Conservation (phyloP, 208 protist genomes). For the Blastocrithidia nonstop region DNA sequence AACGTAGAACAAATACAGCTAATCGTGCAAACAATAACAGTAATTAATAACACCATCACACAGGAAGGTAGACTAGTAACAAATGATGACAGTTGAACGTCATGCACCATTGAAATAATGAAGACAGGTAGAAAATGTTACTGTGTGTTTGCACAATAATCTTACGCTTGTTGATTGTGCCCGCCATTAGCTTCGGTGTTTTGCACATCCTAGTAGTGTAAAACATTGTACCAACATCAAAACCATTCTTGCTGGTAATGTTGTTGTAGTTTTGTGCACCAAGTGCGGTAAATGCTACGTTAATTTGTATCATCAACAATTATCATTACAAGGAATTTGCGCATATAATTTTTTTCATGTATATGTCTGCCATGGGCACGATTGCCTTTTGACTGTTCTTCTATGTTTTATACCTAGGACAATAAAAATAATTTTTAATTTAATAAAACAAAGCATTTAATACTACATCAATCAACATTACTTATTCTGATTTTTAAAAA, state of each 20-base stretch:
- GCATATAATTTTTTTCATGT: slow-evolving; percentile 56
- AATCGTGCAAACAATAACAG: too few species aligned
- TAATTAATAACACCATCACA: neutral
- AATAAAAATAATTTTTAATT: too few species aligned
- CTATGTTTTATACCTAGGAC: neutral
- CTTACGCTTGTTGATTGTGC: slow-evolving; percentile 42
- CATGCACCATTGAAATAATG: neutral
- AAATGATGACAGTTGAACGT: neutral
- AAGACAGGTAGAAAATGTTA: neutral
- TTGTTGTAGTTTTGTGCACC: slow-evolving; percentile 41
- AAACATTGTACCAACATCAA: slow-evolving; percentile 26
- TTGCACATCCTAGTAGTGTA: slow-evolving; percentile 24
- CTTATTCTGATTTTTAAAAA: too few species aligned
- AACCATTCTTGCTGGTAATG: slow-evolving; percentile 43
- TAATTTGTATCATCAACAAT: slow-evolving; percentile 39
- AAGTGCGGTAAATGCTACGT: slow-evolving; percentile 40
- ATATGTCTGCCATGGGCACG: slow-evolving; percentile 25
- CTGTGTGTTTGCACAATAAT: slow-evolving; percentile 9
- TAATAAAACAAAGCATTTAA: too few species aligned
- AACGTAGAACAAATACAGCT: too few species aligned
- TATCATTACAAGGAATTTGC: slow-evolving; percentile 35
- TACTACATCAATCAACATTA: too few species aligned
- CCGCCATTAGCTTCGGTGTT: slow-evolving; percentile 28
- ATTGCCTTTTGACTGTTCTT: slow-evolving; percentile 39
- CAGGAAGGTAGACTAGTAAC: neutral